Conservation (phyloP, 2,329 filamentous ascomycete genomes). For the Colletotrichum lini region DNA sequence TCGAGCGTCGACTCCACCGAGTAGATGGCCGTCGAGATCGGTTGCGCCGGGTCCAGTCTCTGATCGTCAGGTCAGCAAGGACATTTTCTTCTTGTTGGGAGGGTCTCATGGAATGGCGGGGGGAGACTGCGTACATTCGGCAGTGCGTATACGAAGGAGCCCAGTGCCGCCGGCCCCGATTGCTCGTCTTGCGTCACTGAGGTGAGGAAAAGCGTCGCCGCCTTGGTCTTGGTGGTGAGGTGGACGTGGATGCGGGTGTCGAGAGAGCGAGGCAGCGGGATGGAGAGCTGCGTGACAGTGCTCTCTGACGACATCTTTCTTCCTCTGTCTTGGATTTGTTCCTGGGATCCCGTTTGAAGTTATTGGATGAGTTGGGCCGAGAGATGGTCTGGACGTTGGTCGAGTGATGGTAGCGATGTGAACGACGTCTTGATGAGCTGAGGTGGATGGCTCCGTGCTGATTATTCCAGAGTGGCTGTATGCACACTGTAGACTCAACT, state of each 20-base stretch:
- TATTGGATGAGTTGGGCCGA: not conserved
- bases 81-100: not conserved
- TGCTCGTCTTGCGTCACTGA: slow-evolving; percentile 69
- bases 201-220: slow-evolving; percentile 72
- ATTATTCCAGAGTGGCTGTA: not conserved
- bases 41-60: slow-evolving; percentile 70
- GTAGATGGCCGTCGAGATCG: slow-evolving; percentile 85
- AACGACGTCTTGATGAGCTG: slow-evolving; percentile 17
- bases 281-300: slow-evolving; percentile 62
- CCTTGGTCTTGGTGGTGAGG: slow-evolving; percentile 70
- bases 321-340: too few relatives aligned
- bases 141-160: slow-evolving; percentile 94
- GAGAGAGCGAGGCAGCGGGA: slow-evolving; percentile 72
- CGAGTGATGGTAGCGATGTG: slow-evolving; percentile 25
- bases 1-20: slow-evolving; percentile 83
- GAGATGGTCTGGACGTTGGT: not conserved
- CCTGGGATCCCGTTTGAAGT: not conserved
- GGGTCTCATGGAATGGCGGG: not conserved
- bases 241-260: slow-evolving; percentile 75
- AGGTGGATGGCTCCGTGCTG: slow-evolving; percentile 7
- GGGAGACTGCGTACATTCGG: slow-evolving; percentile 76
- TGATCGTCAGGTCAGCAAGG: slow-evolving; percentile 46
- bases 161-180: slow-evolving; percentile 72
- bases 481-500: slow-evolving; percentile 6
- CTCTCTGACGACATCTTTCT: slow-evolving; percentile 44